Evolutionary conservation across 1,284 basidiomycete species (phyloP).

Genomic region (Tilletia setariae): DNA sequence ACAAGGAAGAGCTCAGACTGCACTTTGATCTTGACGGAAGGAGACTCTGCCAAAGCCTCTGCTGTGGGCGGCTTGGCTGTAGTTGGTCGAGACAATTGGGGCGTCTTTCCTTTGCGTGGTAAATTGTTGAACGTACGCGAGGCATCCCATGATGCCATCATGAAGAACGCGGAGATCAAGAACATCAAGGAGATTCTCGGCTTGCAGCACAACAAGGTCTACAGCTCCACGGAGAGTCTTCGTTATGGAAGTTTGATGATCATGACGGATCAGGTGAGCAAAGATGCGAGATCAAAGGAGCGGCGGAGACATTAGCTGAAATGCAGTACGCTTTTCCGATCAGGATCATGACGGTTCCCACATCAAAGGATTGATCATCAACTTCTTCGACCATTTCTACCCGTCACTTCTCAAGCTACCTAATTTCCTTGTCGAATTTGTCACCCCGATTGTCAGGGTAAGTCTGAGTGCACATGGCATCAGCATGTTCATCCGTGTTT

Average conservation of each 20-base stretch:
- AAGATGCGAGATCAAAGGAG: not conserved
- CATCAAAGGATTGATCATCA: slow-evolving; percentile 98
- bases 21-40: slow-evolving; percentile 96
- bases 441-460: slow-evolving; percentile 88
- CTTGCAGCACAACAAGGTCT: slow-evolving; percentile 87
- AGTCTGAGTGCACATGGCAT: slow-evolving; percentile 49
- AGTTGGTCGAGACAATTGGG: slow-evolving; percentile 93
- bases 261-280: slow-evolving; percentile 86
- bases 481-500: no score
- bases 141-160: slow-evolving; percentile 89
- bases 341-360: slow-evolving; percentile 97
- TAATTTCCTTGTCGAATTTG: slow-evolving; percentile 94
- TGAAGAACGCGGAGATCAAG: slow-evolving; percentile 97
- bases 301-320: not conserved
- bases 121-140: slow-evolving; percentile 97
- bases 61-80: slow-evolving; percentile 91
- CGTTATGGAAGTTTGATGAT: slow-evolving; percentile 97
- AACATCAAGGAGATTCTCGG: slow-evolving; percentile 98
- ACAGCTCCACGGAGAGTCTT: slow-evolving; percentile 68
- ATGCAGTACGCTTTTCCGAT: no score
- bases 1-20: slow-evolving; percentile 73
- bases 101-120: slow-evolving; percentile 95
- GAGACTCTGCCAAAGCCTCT: slow-evolving; percentile 96
- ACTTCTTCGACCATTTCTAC: slow-evolving; percentile 95
- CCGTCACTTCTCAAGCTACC: slow-evolving; percentile 89